These are phyloP conservation scores for Epichloe gansuensis DNA, from an alignment of 2,329 filamentous ascomycete species.

Conservation along the genomic window DNA sequence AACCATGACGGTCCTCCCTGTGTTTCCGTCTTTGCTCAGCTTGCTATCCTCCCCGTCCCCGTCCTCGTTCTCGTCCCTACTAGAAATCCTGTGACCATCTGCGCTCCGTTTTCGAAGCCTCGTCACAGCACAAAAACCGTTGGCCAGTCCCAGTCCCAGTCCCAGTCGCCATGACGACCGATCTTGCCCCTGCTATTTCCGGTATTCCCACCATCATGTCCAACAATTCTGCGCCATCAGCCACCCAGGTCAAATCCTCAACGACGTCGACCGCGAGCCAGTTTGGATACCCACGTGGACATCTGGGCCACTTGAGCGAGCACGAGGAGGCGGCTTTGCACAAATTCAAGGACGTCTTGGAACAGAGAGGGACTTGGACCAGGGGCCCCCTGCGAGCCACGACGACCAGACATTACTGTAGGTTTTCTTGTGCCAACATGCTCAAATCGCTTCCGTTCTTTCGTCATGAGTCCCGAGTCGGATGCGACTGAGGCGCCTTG, in stretches of 20 bases:
- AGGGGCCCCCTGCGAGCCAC: conserved; percentile 49
- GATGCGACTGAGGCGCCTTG: too few species aligned
- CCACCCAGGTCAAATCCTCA: conserved; percentile 17
- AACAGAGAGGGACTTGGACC: conserved; percentile 52
- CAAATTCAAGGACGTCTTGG: conserved; percentile 59
- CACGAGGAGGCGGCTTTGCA: conserved; percentile 55
- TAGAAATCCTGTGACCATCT: not conserved
- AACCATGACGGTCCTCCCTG: too few species aligned
- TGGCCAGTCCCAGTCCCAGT: not conserved
- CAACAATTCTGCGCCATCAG: conserved; percentile 10
- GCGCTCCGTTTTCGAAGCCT: not conserved
- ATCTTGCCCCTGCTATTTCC: conserved; percentile 10
- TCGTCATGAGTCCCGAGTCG: not conserved
- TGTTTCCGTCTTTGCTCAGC: not conserved
- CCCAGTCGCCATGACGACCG: conserved; percentile 14
- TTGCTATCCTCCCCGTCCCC: not conserved
- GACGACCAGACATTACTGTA: conserved; percentile 64
- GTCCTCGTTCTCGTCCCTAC: not conserved
- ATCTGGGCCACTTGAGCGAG: conserved; percentile 63
- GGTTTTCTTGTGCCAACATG: conserved; percentile 15
- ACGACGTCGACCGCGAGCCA: conserved; percentile 20
- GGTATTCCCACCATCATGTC: conserved; percentile 7
- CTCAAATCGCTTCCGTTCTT: not conserved
- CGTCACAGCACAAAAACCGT: not conserved
- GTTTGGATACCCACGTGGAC: conserved; percentile 58